phyloP scores from a whole-genome alignment of 2,329 filamentous ascomycete species.

The Phialophora macrospora region DNA sequence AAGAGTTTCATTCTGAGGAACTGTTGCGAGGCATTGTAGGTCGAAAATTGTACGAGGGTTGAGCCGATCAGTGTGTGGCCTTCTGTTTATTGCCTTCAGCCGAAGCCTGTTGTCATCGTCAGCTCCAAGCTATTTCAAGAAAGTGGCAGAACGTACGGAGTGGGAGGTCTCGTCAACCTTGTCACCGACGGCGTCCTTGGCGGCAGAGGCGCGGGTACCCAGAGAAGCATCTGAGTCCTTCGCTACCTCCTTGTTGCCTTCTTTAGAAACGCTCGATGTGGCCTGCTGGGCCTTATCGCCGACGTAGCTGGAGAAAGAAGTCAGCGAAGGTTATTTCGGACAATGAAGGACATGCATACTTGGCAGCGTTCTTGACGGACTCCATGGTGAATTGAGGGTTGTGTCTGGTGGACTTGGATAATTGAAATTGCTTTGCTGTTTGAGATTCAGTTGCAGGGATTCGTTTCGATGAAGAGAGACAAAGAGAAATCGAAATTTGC shows the following conservation, averaged over 20 bases:
- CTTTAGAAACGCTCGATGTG: constrained; percentile 61
- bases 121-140: constrained; percentile 7
- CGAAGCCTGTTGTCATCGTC: constrained; percentile 32
- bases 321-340: too few species aligned
- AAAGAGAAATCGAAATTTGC: too few species aligned
- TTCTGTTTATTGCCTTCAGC: constrained; percentile 39
- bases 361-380: background rate
- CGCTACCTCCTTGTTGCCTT: constrained; percentile 71
- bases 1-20: constrained; percentile 23
- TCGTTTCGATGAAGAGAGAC: too few species aligned
- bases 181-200: constrained; percentile 57
- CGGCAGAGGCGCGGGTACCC: constrained; percentile 60
- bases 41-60: background rate
- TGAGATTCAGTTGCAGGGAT: too few species aligned
- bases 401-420: background rate
- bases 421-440: background rate
- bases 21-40: constrained; percentile 21
- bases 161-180: constrained; percentile 55
- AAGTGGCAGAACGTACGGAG: constrained; percentile 24
- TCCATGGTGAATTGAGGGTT: background rate
- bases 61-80: constrained; percentile 37
- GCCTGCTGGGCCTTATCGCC: constrained; percentile 66
- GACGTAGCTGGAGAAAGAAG: constrained; percentile 69
- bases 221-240: constrained; percentile 63
- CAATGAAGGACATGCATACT: background rate